phyloP scores from a whole-genome alignment of 2,329 filamentous ascomycete species.

The Cryphonectria nitschkei region DNA sequence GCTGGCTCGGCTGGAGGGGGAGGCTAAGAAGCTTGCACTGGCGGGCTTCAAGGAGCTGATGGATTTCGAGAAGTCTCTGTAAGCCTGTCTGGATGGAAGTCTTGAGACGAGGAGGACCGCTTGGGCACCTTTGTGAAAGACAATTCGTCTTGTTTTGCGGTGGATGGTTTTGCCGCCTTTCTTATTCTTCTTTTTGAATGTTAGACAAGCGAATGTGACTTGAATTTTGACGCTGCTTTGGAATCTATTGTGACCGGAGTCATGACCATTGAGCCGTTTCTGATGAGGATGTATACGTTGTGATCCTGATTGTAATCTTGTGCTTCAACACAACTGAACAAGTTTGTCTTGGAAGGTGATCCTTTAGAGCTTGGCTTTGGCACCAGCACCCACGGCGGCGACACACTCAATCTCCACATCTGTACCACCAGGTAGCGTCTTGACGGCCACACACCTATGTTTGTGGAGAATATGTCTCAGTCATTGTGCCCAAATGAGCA shows the following conservation, averaged over 20 bases:
- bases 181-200: neutral
- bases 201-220: neutral
- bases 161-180: too few species aligned
- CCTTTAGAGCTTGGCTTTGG: neutral
- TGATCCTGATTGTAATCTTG: neutral
- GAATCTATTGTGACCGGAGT: too few species aligned
- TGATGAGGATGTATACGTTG: too few species aligned
- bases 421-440: conserved; percentile 40
- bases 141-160: neutral
- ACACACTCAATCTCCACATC: conserved; percentile 43
- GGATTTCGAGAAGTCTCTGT: conserved; percentile 22
- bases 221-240: neutral
- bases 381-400: conserved; percentile 34
- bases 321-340: neutral
- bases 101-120: neutral
- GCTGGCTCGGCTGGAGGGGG: conserved; percentile 36
- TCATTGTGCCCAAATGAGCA: neutral
- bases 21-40: conserved; percentile 10
- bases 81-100: neutral
- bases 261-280: too few species aligned
- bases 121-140: neutral
- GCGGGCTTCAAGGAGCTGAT: conserved; percentile 25
- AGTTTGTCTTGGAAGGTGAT: neutral
- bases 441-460: conserved; percentile 41
- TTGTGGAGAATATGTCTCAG: neutral